Evolutionary conservation across 257 asterid genomes (phyloP), one percentile per base, ranked within the genome.

Genomic region (Penstemon barbatus): DNA sequence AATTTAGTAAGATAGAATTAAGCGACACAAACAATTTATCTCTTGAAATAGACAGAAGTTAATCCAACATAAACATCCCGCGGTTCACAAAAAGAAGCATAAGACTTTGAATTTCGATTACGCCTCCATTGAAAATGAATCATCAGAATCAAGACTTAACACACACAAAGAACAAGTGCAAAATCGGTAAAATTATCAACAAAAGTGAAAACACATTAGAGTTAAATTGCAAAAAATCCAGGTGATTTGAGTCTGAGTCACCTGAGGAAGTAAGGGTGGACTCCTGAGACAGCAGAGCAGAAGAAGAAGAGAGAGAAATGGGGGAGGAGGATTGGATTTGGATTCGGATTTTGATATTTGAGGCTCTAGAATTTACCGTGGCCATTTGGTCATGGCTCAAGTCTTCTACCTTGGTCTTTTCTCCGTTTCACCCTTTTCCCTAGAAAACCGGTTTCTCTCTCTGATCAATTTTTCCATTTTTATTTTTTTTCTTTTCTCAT

Each of bases 61-160:
- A 50, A 55, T 55, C 73, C 57, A 73, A 49, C 43, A 65, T 63
- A 66, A 78, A 25, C 56, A 73, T 59, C 59, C 76, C 70, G n/a
- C 5, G 37, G 18, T 65, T 71, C 65, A 40, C 42, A 13, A 77
- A 46, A 78, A 62, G 6, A 40, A 59, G 41, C 38, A 8, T 5
- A 6, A 40, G 54, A 8, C 0, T n/a, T 7, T n/a, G 38, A 1
- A 1, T 11, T 8, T 15, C 37, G 61, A 40, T 12, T 41, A 60
- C 71, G n/a, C 60, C 37, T 41, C 5, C 39, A 51, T 48, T 10
- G 37, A 19, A 33, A 5, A 72, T 3, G 8, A 57, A 48, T n/a
- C 55, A 6, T 18, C n/a, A 9, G 15, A 74, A 52, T 67, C 13
- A 57, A 7, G 10, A 48, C 33, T 25, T 1, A 25, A 25, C 2